Conservation (phyloP, 179 eudicot genomes). For the Beta macrorhiza region DNA sequence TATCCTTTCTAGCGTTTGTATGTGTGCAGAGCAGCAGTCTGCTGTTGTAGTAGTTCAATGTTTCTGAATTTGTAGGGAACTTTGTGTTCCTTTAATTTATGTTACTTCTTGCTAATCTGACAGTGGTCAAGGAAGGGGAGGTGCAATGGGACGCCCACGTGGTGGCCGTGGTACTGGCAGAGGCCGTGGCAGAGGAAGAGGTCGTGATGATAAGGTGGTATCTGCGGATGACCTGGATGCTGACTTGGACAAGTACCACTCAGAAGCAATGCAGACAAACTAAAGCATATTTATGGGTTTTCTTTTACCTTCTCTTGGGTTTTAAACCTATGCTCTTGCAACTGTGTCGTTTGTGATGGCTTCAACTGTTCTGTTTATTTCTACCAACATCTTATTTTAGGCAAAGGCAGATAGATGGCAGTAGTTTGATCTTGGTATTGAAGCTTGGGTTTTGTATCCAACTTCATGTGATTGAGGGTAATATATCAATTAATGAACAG, state of each 20-base stretch:
- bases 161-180: conserved; percentile 60
- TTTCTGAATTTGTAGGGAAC: neutral
- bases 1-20: neutral
- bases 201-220: conserved; percentile 59
- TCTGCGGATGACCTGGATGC: conserved; percentile 91
- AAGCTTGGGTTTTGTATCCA: conserved; percentile 32
- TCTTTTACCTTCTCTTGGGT: conserved; percentile 19
- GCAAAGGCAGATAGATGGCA: conserved; percentile 32
- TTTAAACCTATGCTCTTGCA: conserved; percentile 23
- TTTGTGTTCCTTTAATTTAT: neutral
- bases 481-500: conserved; percentile 25
- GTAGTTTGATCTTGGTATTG: conserved; percentile 30
- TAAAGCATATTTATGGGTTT: conserved; percentile 28
- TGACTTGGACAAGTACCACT: conserved; percentile 86
- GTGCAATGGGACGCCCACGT: conserved; percentile 55
- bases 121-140: conserved; percentile 65
- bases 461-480: conserved; percentile 29
- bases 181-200: conserved; percentile 77
- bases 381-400: conserved; percentile 29
- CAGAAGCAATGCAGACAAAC: conserved; percentile 69
- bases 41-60: neutral
- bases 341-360: conserved; percentile 30
- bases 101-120: conserved; percentile 1
- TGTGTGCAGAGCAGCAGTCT: no score
- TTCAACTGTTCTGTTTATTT: conserved; percentile 29